Conservation (phyloP, 2,329 filamentous ascomycete species). For the Huntiella decipiens region DNA sequence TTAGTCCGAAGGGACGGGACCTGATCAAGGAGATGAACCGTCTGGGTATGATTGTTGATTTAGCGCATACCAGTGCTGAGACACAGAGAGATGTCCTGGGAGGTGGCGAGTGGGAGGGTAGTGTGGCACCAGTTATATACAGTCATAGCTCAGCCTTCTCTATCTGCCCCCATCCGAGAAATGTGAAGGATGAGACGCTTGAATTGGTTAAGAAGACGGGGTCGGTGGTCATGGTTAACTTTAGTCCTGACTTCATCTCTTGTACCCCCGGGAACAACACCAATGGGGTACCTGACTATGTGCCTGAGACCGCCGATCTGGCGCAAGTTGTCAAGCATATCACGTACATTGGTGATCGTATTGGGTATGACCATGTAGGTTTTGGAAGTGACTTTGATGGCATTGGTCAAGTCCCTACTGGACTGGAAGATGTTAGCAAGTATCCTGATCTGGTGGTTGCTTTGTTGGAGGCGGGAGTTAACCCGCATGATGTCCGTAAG, state of each 20-base stretch:
- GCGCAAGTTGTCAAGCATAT: conserved; percentile 66
- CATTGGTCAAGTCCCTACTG: conserved; percentile 45
- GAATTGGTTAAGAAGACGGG: conserved; percentile 53
- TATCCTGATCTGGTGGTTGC: conserved; percentile 64
- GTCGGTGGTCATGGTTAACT: conserved; percentile 82
- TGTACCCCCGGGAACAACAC: conserved; percentile 41
- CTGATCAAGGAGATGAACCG: conserved; percentile 84
- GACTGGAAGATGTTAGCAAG: conserved; percentile 69
- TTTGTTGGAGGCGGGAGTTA: conserved; percentile 53
- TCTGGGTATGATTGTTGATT: conserved; percentile 82
- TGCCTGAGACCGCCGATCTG: conserved; percentile 52
- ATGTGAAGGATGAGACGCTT: conserved; percentile 72
- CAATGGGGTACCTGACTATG: conserved; percentile 48
- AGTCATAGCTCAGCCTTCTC: conserved; percentile 68
- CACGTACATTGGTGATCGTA: conserved; percentile 58
- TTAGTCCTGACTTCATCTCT: conserved; percentile 63
- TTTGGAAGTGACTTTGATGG: conserved; percentile 83
- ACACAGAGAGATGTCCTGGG: conserved; percentile 74
- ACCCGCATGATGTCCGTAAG: conserved; percentile 53
- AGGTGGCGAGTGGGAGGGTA: conserved; percentile 45
- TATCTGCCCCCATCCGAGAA: conserved; percentile 73
- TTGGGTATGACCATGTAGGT: conserved; percentile 77
- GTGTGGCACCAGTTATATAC: conserved; percentile 68
- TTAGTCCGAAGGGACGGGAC: conserved; percentile 48
- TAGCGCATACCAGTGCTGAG: conserved; percentile 56